Percentiles rank a stretch among this genome's conserved stretches.
Conservation (phyloP, 768 basidiomycete species). For the Agaricus blazei region DNA sequence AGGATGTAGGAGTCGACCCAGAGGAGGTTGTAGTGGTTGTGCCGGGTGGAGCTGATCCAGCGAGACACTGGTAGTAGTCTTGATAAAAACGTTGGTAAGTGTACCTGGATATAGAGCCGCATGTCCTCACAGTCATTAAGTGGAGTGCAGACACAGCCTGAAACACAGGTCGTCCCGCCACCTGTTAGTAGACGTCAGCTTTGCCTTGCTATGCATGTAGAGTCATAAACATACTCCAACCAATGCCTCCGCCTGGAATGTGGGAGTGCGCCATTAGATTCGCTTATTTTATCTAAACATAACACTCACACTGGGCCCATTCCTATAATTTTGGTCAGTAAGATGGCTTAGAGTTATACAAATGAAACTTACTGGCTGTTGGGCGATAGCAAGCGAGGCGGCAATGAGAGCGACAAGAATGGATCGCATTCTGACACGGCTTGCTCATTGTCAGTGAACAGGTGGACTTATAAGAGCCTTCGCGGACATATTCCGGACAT, state of each 20-base stretch:
- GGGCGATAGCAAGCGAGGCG: slow-evolving; percentile 16
- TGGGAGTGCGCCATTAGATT: background rate
- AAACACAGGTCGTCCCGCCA: slow-evolving; percentile 30
- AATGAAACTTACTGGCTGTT: slow-evolving; percentile 18
- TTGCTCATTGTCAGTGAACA: background rate
- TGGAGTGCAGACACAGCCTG: slow-evolving; percentile 27
- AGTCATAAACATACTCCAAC: slow-evolving; percentile 3
- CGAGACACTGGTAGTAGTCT: slow-evolving; percentile 33
- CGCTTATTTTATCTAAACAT: background rate
- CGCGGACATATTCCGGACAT: slow-evolving; percentile 2
- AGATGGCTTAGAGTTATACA: background rate
- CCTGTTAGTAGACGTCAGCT: slow-evolving; percentile 10
- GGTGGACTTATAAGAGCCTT: background rate
- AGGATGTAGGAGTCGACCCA: slow-evolving; percentile 16
- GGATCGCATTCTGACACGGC: slow-evolving; percentile 11
- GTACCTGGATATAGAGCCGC: background rate
- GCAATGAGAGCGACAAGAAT: slow-evolving; percentile 13
- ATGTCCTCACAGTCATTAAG: slow-evolving; percentile 26
- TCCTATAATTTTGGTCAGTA: background rate
- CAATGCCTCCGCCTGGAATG: slow-evolving; percentile 1
- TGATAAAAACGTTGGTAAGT: background rate
- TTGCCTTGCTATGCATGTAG: background rate
- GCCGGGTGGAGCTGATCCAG: slow-evolving; percentile 22
- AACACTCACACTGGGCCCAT: slow-evolving; percentile 5
- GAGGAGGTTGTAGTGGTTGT: slow-evolving; percentile 9